Evolutionary conservation across 768 basidiomycete species (phyloP).

Genomic region (Tulasnella sp.): DNA sequence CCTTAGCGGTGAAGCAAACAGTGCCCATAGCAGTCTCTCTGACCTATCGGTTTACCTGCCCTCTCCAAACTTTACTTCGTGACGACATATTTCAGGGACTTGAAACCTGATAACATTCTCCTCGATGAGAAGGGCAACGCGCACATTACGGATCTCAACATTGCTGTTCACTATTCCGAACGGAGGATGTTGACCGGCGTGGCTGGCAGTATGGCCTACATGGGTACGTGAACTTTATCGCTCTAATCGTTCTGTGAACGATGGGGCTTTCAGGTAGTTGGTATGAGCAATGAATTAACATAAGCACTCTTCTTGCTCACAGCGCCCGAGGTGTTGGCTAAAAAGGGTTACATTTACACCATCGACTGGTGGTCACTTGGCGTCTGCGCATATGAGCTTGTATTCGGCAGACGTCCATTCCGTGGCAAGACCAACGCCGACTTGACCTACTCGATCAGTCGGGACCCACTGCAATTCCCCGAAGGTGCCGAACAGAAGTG

Average conservation of each 20-base stretch:
- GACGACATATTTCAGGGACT: constrained; percentile 52
- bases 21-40: constrained; percentile 3
- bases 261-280: neutral
- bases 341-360: constrained; percentile 89
- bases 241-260: neutral
- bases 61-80: constrained; percentile 23
- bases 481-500: constrained; percentile 82
- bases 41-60: constrained; percentile 12
- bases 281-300: constrained; percentile 3
- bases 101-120: constrained; percentile 97
- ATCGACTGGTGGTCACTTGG: constrained; percentile 99
- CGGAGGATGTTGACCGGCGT: constrained; percentile 84
- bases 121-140: constrained; percentile 92
- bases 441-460: constrained; percentile 86
- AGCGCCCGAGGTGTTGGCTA: constrained; percentile 87
- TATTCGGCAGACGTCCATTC: constrained; percentile 89
- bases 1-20: neutral
- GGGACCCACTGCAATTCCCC: constrained; percentile 83
- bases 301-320: constrained; percentile 7
- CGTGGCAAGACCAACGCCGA: constrained; percentile 90
- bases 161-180: constrained; percentile 95
- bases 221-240: constrained; percentile 54
- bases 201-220: constrained; percentile 98
- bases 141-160: constrained; percentile 97
- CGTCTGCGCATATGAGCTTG: constrained; percentile 85